Evolutionary conservation across 129 eudicot genomes (phyloP).

Genomic region (Helianthus tuberosus): DNA sequence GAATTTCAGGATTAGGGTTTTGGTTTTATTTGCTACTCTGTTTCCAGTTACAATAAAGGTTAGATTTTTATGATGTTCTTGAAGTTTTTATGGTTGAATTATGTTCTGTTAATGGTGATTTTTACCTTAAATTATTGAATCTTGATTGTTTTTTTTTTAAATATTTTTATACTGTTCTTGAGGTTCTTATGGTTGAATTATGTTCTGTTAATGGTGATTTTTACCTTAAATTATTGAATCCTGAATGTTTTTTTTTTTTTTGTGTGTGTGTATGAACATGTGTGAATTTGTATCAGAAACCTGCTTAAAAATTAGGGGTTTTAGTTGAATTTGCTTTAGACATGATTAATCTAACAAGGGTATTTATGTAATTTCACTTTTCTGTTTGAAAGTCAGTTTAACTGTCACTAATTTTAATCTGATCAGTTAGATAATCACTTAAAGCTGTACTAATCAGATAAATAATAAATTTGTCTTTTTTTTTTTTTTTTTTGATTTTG

Average conservation of each 20-base stretch:
- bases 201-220: background rate
- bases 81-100: constrained; percentile 1
- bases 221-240: background rate
- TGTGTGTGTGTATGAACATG: background rate
- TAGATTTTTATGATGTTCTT: constrained; percentile 14
- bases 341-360: background rate
- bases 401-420: no score
- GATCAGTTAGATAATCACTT: no score
- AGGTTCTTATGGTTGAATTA: background rate
- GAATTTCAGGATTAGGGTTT: constrained; percentile 28
- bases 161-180: constrained; percentile 6
- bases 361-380: background rate
- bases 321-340: constrained; percentile 17
- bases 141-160: background rate
- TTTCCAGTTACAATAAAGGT: constrained; percentile 25
- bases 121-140: background rate
- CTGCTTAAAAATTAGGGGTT: constrained; percentile 8
- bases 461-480: background rate
- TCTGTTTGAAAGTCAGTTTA: no score
- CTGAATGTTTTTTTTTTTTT: background rate
- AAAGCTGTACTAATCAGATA: background rate
- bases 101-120: background rate
- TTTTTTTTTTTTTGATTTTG: no score
- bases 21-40: constrained; percentile 31
- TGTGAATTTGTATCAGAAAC: background rate